Percentiles rank a stretch among this genome's conserved stretches.
Conservation (phyloP, 768 basidiomycete species). For the Rhizopogon sp. region DNA sequence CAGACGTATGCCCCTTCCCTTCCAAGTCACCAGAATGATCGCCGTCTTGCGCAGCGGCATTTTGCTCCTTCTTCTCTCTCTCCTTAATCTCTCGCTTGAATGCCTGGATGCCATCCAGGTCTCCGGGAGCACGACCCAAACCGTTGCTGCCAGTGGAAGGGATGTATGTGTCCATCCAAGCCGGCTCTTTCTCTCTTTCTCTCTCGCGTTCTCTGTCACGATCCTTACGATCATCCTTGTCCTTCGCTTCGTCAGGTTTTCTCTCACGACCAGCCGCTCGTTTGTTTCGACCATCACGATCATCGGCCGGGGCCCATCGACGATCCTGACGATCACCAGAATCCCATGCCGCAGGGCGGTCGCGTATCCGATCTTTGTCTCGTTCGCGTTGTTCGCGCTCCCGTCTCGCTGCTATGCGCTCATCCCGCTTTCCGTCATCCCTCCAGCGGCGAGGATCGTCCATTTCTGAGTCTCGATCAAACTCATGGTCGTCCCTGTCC, state of each 20-base stretch:
- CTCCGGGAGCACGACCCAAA: constrained; percentile 56
- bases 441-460: constrained; percentile 77
- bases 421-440: constrained; percentile 79
- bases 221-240: constrained; percentile 43
- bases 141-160: constrained; percentile 53
- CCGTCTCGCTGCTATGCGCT: constrained; percentile 61
- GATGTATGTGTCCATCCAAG: constrained; percentile 90
- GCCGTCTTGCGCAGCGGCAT: constrained; percentile 10
- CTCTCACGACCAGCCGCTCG: constrained; percentile 56
- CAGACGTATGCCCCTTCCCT: constrained; percentile 17
- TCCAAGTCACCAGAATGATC: constrained; percentile 9
- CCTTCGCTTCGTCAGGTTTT: constrained; percentile 40
- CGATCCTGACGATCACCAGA: constrained; percentile 41
- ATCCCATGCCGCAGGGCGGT: constrained; percentile 45
- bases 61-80: constrained; percentile 52
- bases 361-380: constrained; percentile 35
- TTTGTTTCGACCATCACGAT: constrained; percentile 62
- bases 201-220: constrained; percentile 47
- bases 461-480: constrained; percentile 45
- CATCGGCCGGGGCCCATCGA: constrained; percentile 58
- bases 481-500: constrained; percentile 33
- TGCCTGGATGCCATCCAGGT: constrained; percentile 79
- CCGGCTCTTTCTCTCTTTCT: constrained; percentile 78
- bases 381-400: constrained; percentile 41
- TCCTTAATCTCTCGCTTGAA: constrained; percentile 85